Evolutionary conservation across 1,284 basidiomycete genomes (phyloP).

Genomic region (Vanrija sp.): DNA sequence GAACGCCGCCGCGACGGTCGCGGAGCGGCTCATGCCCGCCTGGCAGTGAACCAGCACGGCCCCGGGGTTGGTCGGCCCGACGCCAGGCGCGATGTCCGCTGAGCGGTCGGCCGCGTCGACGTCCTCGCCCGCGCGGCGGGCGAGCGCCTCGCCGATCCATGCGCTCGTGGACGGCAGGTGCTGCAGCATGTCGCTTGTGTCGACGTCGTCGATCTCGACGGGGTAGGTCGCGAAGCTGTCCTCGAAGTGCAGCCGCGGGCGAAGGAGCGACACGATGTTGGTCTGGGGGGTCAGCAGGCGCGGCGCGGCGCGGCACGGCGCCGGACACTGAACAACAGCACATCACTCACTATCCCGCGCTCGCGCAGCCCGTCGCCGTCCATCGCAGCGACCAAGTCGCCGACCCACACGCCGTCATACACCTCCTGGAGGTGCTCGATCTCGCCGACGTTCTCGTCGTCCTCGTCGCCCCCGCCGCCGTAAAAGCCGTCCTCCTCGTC

Average conservation of each 20-base stretch:
- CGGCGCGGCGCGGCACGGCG: too few relatives aligned
- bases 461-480: neutral
- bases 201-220: conserved; percentile 48
- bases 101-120: neutral
- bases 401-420: conserved; percentile 47
- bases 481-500: conserved; percentile 13
- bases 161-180: conserved; percentile 72
- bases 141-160: conserved; percentile 71
- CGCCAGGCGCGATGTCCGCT: neutral
- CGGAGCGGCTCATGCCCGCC: conserved; percentile 77
- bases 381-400: conserved; percentile 47
- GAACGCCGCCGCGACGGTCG: conserved; percentile 76
- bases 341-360: conserved; percentile 39
- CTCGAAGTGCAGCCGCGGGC: conserved; percentile 34
- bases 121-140: conserved; percentile 1
- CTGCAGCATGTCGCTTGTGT: conserved; percentile 61
- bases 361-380: conserved; percentile 37
- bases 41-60: conserved; percentile 82
- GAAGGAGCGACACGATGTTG: conserved; percentile 44
- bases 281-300: conserved; percentile 19
- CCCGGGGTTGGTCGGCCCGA: conserved; percentile 55
- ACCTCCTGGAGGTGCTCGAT: conserved; percentile 44
- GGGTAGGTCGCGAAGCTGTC: conserved; percentile 34
- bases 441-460: conserved; percentile 21
- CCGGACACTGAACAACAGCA: too few relatives aligned